These are phyloP conservation scores for Cruciata laevipes DNA, from an alignment of 257 asterid species.

Conservation along the genomic window DNA sequence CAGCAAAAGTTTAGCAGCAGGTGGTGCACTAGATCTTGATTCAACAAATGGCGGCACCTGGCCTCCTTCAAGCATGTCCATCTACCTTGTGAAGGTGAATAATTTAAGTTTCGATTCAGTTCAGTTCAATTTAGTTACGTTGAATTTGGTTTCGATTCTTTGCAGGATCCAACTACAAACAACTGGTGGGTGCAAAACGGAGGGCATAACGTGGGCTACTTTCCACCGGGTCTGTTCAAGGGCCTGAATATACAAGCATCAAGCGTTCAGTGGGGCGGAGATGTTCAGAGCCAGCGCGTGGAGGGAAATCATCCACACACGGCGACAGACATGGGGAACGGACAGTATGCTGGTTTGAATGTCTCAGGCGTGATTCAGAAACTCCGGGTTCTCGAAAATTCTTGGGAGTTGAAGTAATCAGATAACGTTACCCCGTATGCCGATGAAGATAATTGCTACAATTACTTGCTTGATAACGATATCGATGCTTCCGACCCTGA, in stretches of 20 bases:
- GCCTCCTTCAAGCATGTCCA: neutral
- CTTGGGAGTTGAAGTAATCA: slow-evolving; percentile 31
- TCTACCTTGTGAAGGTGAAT: neutral
- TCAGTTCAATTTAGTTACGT: neutral
- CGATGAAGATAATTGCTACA: slow-evolving; percentile 52
- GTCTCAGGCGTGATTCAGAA: slow-evolving; percentile 13
- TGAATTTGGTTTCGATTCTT: neutral
- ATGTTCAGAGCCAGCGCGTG: slow-evolving; percentile 47
- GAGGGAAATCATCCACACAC: slow-evolving; percentile 47
- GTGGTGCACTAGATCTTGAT: neutral
- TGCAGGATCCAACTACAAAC: neutral
- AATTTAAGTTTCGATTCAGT: too few species aligned
- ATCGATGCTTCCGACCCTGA: too few species aligned
- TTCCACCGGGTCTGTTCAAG: neutral
- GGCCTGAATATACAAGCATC: slow-evolving; percentile 21
- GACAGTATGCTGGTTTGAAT: slow-evolving; percentile 19
- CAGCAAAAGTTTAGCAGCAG: neutral
- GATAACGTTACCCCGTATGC: slow-evolving; percentile 21
- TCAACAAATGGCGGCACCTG: neutral
- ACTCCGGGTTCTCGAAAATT: slow-evolving; percentile 40
- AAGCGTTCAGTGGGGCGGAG: slow-evolving; percentile 72
- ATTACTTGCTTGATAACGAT: slow-evolving; percentile 15
- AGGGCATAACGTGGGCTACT: neutral
- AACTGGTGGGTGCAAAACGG: neutral
- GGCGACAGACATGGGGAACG: slow-evolving; percentile 51